Base-by-base conservation (phyloP, 352 stramenopile genomes). In the Pythium phragmiticola region DNA sequence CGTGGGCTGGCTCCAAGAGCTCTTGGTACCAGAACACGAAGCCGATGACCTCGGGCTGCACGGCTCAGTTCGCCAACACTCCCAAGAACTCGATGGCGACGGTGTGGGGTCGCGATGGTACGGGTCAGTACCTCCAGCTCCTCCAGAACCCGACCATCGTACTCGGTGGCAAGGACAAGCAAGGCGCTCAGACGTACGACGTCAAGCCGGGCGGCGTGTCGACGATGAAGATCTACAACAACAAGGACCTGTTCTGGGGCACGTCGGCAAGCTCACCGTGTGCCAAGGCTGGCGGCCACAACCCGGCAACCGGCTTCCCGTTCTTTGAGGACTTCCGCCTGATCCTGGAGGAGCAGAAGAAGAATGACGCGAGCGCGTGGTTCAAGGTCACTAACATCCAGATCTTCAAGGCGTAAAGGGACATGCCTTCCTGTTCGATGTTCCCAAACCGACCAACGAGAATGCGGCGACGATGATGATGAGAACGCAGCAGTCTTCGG, bases 171-270 rank as follows among this genome's bases (percentile, higher is more conserved):
- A 85, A 84, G 61, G 61, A 79, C 30, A 81, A 30, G 26, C 26
- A 78, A 60, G 69, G 69, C n/a, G 65, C 57, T 0, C 68, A 78
- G 63, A 92, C 81, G 62, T 89, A 86, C 70, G 83, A 92, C 57
- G 60, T 92, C 36, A 54, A 65, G 21, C 69, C 65, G n/a, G 78
- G 78, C 45, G 76, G 81, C 36, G 69, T 54, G 12, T 66, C 75
- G 21, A 88, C 80, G 28, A 71, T 58, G 30, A 89, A 89, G 75
- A 90, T 92, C 63, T 90, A 92, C 73, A 90, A 90, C 72, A 89
- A 92, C 62, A 74, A 71, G 19, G 54, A 92, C 2, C 41, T 81
- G 0, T 92, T 90, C 70, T 92, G 83, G 80, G 80, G 83, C 21
- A 78, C 80, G 16, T 69, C 78, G 12, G 63, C 75, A 2, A 60